phyloP scores from a whole-genome alignment of 495 filamentous ascomycete genomes.

The Tuber melanosporum region DNA sequence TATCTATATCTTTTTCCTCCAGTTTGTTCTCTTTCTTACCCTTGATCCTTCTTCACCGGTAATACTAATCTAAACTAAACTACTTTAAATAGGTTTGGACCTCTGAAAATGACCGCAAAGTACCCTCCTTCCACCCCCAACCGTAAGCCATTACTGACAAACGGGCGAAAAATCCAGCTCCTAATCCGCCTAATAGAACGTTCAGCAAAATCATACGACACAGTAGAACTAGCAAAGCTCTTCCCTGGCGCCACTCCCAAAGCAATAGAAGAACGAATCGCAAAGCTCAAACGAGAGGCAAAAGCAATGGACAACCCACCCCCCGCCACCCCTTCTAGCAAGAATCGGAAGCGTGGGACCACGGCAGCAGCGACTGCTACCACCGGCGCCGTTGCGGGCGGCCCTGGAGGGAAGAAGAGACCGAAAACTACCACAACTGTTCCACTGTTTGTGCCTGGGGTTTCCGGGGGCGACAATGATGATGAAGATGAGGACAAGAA shows the following conservation, averaged over 20 bases:
- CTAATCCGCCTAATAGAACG: conserved; percentile 42
- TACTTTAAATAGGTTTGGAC: conserved; percentile 34
- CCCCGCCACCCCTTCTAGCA: conserved; percentile 22
- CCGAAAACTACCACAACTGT: background rate
- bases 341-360: conserved; percentile 30
- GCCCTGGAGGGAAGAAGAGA: conserved; percentile 18
- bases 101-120: conserved; percentile 40
- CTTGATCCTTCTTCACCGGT: background rate
- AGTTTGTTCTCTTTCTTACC: background rate
- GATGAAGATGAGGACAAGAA: background rate
- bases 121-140: conserved; percentile 6
- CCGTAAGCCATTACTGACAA: background rate
- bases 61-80: conserved; percentile 9
- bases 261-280: conserved; percentile 42
- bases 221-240: conserved; percentile 38
- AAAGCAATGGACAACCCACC: conserved; percentile 37
- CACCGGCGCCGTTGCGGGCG: background rate
- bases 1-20: background rate
- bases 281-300: conserved; percentile 42
- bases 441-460: background rate
- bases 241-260: conserved; percentile 41
- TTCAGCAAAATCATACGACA: conserved; percentile 42
- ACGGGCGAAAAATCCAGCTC: conserved; percentile 20
- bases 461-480: background rate
- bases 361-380: conserved; percentile 18